phyloP scores from a whole-genome alignment of 2,329 filamentous ascomycete genomes.

The Colletotrichum sp. region DNA sequence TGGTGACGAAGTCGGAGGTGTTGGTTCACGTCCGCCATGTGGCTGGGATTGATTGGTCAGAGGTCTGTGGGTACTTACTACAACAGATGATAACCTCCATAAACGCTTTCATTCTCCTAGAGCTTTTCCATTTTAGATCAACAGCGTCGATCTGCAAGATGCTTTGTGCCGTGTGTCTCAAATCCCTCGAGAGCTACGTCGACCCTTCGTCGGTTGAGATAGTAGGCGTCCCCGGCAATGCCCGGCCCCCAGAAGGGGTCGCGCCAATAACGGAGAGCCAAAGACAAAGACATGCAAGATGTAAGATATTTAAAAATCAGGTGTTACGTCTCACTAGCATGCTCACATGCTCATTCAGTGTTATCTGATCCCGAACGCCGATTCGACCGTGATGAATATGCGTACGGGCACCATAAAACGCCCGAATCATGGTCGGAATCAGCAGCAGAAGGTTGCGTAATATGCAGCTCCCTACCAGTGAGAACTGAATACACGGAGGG shows the following conservation, averaged over 20 bases:
- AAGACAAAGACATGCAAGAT: background rate
- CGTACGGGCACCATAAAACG: background rate
- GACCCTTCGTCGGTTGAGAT: background rate
- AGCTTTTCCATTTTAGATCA: background rate
- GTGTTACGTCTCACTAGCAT: background rate
- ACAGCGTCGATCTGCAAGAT: background rate
- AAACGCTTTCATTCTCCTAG: background rate
- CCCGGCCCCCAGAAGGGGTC: background rate
- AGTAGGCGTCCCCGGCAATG: background rate
- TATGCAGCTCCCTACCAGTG: background rate
- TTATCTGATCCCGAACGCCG: background rate
- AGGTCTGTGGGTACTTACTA: too few relatives aligned
- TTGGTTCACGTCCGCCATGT: background rate
- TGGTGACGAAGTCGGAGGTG: background rate
- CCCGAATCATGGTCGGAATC: background rate
- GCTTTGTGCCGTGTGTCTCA: background rate
- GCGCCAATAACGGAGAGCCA: background rate
- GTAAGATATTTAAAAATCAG: background rate
- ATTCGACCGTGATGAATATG: background rate
- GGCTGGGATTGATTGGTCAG: background rate
- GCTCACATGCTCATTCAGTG: background rate
- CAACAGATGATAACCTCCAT: too few relatives aligned
- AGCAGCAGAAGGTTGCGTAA: accelerated
- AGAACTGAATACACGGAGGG: background rate
- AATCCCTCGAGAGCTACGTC: background rate